Percentiles rank a stretch among this genome's conserved stretches.
phyloP scores from a whole-genome alignment of 1,139 yeast genomes.

The Sugiyamaella neomexicana region DNA sequence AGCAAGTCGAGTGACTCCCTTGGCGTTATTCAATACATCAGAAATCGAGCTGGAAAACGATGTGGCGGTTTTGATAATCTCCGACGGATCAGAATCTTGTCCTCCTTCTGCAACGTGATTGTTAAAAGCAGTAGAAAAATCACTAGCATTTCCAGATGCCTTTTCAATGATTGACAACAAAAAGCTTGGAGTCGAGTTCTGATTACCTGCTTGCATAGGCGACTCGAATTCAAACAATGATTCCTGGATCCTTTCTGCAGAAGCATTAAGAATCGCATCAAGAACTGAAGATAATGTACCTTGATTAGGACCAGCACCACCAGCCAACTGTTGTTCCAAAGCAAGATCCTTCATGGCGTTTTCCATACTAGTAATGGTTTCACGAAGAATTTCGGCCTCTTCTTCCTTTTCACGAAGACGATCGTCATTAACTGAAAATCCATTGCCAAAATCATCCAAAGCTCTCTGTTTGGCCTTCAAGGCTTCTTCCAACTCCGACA shows the following conservation, averaged over 20 bases:
- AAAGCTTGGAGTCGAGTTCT: conserved; percentile 73
- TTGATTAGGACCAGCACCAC: conserved; percentile 46
- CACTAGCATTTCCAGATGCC: conserved; percentile 71
- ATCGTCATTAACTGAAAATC: conserved; percentile 35
- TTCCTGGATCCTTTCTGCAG: conserved; percentile 72
- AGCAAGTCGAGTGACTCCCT: conserved; percentile 63
- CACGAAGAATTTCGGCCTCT: conserved; percentile 77
- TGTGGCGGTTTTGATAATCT: conserved; percentile 66
- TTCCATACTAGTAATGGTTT: conserved; percentile 59
- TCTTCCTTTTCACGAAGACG: conserved; percentile 68
- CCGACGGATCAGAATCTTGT: conserved; percentile 63
- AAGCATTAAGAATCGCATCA: conserved; percentile 71
- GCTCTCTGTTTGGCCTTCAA: conserved; percentile 42
- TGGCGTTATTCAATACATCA: conserved; percentile 67
- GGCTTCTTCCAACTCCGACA: conserved; percentile 43
- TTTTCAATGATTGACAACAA: conserved; percentile 70
- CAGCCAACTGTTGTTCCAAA: conserved; percentile 44
- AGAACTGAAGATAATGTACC: conserved; percentile 51
- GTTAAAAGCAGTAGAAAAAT: conserved; percentile 78
- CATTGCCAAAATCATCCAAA: conserved; percentile 35
- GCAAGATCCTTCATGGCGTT: conserved; percentile 60
- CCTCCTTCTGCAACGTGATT: conserved; percentile 77
- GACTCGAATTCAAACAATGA: conserved; percentile 70
- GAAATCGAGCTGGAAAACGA: conserved; percentile 64
- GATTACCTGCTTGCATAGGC: conserved; percentile 82